Percentiles rank a stretch among this genome's conserved stretches.
Conservation (phyloP, 495 filamentous ascomycete genomes). For the Neurospora tetraspora region DNA sequence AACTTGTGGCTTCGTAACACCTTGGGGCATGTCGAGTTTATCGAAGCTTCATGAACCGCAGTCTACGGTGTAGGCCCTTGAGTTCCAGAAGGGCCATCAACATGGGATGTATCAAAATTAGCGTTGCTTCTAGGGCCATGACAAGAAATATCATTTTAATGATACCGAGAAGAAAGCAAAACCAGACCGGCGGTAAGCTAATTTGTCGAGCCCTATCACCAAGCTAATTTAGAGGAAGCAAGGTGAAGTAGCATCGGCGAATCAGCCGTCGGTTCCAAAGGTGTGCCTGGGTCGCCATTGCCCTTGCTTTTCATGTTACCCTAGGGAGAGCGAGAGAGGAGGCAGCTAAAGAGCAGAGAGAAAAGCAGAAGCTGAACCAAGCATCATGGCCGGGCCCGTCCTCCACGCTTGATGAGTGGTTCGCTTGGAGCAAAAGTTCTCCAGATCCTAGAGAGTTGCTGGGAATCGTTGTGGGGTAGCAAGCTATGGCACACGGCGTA, state of each 20-base stretch:
- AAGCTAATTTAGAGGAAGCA: neutral
- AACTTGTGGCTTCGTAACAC: neutral
- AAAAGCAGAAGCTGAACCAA: neutral
- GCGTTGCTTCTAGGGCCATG: neutral
- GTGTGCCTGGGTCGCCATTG: neutral
- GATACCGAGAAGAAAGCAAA: neutral
- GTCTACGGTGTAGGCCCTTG: neutral
- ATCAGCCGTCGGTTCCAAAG: neutral
- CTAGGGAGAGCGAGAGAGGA: neutral
- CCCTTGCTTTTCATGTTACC: neutral
- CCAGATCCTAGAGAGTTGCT: neutral
- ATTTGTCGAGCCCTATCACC: neutral
- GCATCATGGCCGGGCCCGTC: neutral
- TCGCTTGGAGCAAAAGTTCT: neutral
- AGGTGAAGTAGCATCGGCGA: neutral
- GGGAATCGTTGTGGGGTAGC: neutral
- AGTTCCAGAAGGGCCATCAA: neutral
- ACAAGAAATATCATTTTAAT: neutral
- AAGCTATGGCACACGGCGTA: neutral
- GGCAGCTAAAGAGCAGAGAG: neutral
- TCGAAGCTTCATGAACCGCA: neutral
- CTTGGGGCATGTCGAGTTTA: neutral
- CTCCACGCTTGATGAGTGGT: neutral
- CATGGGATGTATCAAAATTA: neutral
- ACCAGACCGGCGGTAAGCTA: neutral